Conservation (phyloP, 371 early-diverging fungal genomes). For the Rhizopus delemar region DNA sequence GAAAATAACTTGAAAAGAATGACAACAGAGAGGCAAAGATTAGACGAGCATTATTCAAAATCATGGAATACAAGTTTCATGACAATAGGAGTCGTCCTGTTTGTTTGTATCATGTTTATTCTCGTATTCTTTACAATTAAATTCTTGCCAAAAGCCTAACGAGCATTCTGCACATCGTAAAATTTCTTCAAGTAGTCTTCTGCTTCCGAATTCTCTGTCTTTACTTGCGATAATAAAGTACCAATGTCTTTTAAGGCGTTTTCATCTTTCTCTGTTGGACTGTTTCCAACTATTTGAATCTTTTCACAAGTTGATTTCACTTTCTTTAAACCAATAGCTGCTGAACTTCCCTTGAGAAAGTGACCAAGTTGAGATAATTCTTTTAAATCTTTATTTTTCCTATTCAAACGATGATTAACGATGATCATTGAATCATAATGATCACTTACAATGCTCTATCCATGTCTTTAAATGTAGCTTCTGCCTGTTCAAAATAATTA, state of each 20-base stretch:
- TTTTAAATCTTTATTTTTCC: constrained; percentile 65
- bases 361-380: constrained; percentile 83
- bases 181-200: constrained; percentile 73
- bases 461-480: constrained; percentile 67
- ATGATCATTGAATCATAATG: background rate
- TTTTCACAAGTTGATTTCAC: constrained; percentile 83
- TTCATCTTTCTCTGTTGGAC: constrained; percentile 65
- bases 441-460: constrained; percentile 66
- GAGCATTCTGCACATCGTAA: constrained; percentile 49
- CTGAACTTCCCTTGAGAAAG: constrained; percentile 90
- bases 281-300: constrained; percentile 82
- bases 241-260: constrained; percentile 67
- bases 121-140: constrained; percentile 71
- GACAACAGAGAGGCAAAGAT: constrained; percentile 53
- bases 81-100: constrained; percentile 60
- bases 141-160: constrained; percentile 63
- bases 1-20: constrained; percentile 52
- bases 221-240: constrained; percentile 61
- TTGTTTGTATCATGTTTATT: constrained; percentile 69
- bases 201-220: constrained; percentile 75
- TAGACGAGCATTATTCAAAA: constrained; percentile 58
- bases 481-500: constrained; percentile 80
- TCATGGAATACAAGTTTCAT: constrained; percentile 74
- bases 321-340: constrained; percentile 83
- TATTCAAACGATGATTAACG: constrained; percentile 22